A percentile compares a stretch with the other conserved stretches of the same genome.
These are phyloP conservation scores for Crotalaria pallida DNA, from an alignment of 306 rosid species.

Conservation along the genomic window DNA sequence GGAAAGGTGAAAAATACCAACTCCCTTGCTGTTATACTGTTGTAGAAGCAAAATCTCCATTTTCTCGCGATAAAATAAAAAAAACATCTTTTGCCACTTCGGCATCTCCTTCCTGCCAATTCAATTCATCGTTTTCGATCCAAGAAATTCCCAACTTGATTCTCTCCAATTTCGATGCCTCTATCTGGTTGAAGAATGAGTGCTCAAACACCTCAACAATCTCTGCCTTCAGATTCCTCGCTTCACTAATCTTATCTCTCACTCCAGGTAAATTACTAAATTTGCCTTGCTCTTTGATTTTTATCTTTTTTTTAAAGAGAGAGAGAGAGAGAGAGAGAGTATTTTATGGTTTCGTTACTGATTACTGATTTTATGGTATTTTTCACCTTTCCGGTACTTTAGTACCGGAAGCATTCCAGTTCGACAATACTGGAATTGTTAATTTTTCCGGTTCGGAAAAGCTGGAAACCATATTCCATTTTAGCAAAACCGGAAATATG, in stretches of 20 bases:
- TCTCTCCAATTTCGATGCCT: not conserved
- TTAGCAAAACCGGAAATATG: no score
- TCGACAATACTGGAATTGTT: no score
- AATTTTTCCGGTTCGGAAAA: no score
- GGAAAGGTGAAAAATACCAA: no score
- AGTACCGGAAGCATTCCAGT: no score
- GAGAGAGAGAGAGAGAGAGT: no score
- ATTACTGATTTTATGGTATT: no score
- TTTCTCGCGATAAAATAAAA: slow-evolving; percentile 12
- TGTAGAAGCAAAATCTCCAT: slow-evolving; percentile 20
- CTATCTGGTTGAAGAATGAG: slow-evolving; percentile 12
- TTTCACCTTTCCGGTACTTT: no score
- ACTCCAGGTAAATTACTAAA: slow-evolving; percentile 25
- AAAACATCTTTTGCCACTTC: slow-evolving; percentile 1
- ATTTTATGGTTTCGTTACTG: no score
- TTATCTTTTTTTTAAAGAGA: no score
- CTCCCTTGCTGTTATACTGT: no score
- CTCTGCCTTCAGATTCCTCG: not conserved
- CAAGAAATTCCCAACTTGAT: not conserved
- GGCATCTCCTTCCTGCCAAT: not conserved
- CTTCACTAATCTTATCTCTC: slow-evolving; percentile 12
- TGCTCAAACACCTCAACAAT: slow-evolving; percentile 8
- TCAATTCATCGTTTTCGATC: not conserved
- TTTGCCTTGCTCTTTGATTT: not conserved
- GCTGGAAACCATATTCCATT: no score